Evolutionary conservation across 2,329 filamentous ascomycete species (phyloP).

Genomic region (Aspergillus piperis): DNA sequence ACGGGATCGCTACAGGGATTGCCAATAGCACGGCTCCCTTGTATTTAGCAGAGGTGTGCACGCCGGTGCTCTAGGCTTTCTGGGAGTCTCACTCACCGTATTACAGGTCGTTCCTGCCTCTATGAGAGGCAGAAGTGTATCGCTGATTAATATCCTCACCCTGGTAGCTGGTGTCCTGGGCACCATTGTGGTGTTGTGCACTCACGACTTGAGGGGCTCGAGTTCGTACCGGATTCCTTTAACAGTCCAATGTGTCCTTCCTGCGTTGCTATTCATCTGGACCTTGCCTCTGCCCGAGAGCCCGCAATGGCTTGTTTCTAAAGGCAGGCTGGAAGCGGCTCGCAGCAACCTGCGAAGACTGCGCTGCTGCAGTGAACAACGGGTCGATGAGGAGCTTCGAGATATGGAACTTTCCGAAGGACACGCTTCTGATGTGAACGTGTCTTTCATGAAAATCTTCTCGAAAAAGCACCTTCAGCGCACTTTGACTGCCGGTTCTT

Average conservation of each 20-base stretch:
- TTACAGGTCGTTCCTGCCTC: conserved; percentile 35
- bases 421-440: conserved; percentile 25
- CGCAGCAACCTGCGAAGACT: conserved; percentile 33
- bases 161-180: conserved; percentile 34
- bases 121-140: conserved; percentile 35
- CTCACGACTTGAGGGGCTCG: conserved; percentile 27
- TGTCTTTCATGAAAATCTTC: conserved; percentile 41
- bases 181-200: conserved; percentile 37
- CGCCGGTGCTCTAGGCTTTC: neutral
- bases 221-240: conserved; percentile 40
- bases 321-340: conserved; percentile 33
- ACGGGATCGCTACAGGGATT: conserved; percentile 35
- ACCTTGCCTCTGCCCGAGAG: conserved; percentile 38
- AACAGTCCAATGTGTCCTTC: conserved; percentile 37
- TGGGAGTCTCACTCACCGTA: neutral
- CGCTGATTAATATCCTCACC: conserved; percentile 35
- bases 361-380: conserved; percentile 32
- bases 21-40: conserved; percentile 38
- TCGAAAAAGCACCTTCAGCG: conserved; percentile 36
- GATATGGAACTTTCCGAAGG: conserved; percentile 33
- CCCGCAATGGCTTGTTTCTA: conserved; percentile 36
- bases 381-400: conserved; percentile 36
- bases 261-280: conserved; percentile 31
- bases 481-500: conserved; percentile 38
- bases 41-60: conserved; percentile 37